Percentiles rank a stretch among this genome's conserved stretches.
Evolutionary conservation across 1,284 basidiomycete genomes (phyloP).

Genomic region (Leccinum pachyderme): DNA sequence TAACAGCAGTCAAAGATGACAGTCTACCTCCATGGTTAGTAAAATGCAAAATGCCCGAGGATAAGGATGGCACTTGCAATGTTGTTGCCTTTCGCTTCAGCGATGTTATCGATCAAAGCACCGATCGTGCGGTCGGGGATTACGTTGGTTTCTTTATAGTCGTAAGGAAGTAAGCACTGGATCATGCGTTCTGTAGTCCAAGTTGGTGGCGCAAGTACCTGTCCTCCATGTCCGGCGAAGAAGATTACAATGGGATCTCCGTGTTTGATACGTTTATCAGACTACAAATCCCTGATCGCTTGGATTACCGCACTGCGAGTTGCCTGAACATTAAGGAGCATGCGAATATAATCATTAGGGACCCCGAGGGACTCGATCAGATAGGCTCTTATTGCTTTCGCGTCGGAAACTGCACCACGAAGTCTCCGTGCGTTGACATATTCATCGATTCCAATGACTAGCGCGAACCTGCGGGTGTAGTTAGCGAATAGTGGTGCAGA

Average conservation of each 20-base stretch:
- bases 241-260: slow-evolving; percentile 63
- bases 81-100: slow-evolving; percentile 55
- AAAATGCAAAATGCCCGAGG: background rate
- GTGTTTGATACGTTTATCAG: slow-evolving; percentile 49
- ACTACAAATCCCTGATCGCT: slow-evolving; percentile 47
- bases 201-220: slow-evolving; percentile 51
- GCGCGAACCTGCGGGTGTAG: slow-evolving; percentile 42
- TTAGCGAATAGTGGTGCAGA: background rate
- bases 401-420: slow-evolving; percentile 55
- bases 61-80: slow-evolving; percentile 30
- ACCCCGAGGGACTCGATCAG: slow-evolving; percentile 49
- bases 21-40: slow-evolving; percentile 26
- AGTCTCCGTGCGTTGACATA: slow-evolving; percentile 57
- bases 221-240: slow-evolving; percentile 62
- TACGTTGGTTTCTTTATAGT: slow-evolving; percentile 47
- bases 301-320: slow-evolving; percentile 54
- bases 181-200: slow-evolving; percentile 38
- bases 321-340: slow-evolving; percentile 50
- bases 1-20: slow-evolving; percentile 64
- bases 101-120: slow-evolving; percentile 50
- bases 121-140: slow-evolving; percentile 55
- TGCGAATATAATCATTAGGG: slow-evolving; percentile 52
- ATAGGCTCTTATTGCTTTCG: slow-evolving; percentile 49
- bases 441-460: slow-evolving; percentile 58
- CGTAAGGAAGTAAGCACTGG: slow-evolving; percentile 56